A percentile compares a stretch with the other conserved stretches of the same genome.
These are phyloP conservation scores for Sclerotinia spermophila DNA, from an alignment of 2,329 filamentous ascomycete genomes.

Conservation along the genomic window DNA sequence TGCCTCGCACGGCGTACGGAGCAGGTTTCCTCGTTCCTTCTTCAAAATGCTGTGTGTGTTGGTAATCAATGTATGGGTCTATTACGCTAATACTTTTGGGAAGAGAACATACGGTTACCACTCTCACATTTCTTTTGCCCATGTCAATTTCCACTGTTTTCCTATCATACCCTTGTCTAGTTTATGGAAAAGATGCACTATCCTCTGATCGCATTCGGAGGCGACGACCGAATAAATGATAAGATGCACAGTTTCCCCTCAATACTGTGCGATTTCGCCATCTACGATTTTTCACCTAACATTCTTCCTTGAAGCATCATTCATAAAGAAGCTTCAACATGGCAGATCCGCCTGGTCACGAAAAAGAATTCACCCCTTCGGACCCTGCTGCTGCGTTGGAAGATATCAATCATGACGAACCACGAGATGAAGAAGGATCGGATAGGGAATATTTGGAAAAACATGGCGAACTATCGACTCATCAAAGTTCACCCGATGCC, in stretches of 20 bases:
- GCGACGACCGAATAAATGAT: background rate
- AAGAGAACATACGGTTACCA: background rate
- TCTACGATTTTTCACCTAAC: background rate
- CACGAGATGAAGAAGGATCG: constrained; percentile 17
- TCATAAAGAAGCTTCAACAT: constrained; percentile 12
- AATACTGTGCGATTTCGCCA: background rate
- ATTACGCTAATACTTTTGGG: background rate
- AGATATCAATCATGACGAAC: constrained; percentile 10
- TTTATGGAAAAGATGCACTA: background rate
- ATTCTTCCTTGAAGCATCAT: background rate
- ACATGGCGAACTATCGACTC: constrained; percentile 14
- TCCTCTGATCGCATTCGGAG: background rate
- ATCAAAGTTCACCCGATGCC: background rate
- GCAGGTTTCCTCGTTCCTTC: background rate
- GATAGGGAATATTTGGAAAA: constrained; percentile 12
- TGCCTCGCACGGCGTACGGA: background rate
- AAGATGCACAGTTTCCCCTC: constrained; percentile 2
- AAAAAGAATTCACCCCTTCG: constrained; percentile 10
- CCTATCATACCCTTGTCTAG: background rate
- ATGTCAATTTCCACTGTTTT: background rate
- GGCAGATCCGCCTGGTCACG: constrained; percentile 10
- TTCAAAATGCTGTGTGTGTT: background rate
- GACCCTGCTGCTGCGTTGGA: constrained; percentile 8
- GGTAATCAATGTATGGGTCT: background rate
- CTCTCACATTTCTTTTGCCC: background rate